Evolutionary conservation across 495 filamentous ascomycete genomes (phyloP).

Genomic region (Daldinia vernicosa): DNA sequence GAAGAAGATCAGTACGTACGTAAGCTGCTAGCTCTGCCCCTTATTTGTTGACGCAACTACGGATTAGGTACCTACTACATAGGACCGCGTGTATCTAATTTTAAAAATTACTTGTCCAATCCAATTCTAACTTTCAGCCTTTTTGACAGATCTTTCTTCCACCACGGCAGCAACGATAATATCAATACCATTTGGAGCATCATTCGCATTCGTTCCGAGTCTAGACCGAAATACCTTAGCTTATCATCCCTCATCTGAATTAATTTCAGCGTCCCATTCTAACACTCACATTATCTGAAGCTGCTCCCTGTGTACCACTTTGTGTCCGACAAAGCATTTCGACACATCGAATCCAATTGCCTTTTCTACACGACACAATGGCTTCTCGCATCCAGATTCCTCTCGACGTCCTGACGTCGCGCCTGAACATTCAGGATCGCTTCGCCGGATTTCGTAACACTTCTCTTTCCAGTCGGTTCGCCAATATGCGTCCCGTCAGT

Average conservation of each 20-base stretch:
- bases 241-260: neutral
- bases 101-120: slow-evolving; percentile 35
- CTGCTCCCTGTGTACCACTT: neutral
- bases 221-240: slow-evolving; percentile 6
- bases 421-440: slow-evolving; percentile 76
- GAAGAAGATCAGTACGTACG: slow-evolving; percentile 31
- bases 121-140: slow-evolving; percentile 23
- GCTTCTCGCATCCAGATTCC: slow-evolving; percentile 91
- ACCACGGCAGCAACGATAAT: slow-evolving; percentile 9
- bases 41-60: slow-evolving; percentile 28
- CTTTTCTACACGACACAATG: slow-evolving; percentile 63
- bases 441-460: slow-evolving; percentile 82
- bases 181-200: slow-evolving; percentile 10
- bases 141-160: slow-evolving; percentile 32
- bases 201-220: slow-evolving; percentile 13
- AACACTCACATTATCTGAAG: neutral
- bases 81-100: slow-evolving; percentile 32
- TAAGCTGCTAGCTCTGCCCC: slow-evolving; percentile 39
- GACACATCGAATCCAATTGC: slow-evolving; percentile 6
- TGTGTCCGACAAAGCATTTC: neutral
- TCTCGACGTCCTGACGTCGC: slow-evolving; percentile 87
- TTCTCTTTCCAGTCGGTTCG: slow-evolving; percentile 80
- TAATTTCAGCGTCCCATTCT: neutral
- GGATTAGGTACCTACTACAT: no score
- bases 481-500: slow-evolving; percentile 88